Evolutionary conservation across 106 monocot genomes (phyloP), one percentile per base, ranked within the genome.

Genomic region (Apostasia ramifera): DNA sequence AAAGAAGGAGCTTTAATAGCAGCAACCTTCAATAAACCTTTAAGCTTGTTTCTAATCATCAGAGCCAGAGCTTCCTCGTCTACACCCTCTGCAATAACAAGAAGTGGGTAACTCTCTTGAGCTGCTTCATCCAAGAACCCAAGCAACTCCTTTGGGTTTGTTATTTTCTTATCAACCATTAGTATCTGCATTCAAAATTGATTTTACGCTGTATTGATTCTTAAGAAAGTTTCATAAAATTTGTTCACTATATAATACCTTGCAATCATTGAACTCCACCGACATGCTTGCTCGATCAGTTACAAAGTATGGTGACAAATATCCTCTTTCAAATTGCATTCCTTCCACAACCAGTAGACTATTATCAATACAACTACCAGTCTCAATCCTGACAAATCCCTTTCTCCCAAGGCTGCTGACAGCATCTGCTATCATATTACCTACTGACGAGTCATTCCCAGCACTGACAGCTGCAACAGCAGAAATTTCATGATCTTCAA

Each of bases 251-350:
- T 45, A 4, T 26, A 26, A 26, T 61, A 91, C 94, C 82, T 91
- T 91, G 74, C 88, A 70, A 71, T 91, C 74, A 15, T 74, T 77
- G 66, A 83, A 88, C 70, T 91, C 94, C 38, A 70, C 88, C 6
- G 75, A 71, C 91, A 75, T 88, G 63, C 83, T 85, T 59, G 58
- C 70, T 61, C 74, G 88, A 78, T 88, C 81, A 52, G 91, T 95
- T 46, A 88, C 78, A 67, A 95, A 88, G 69, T 88, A 88, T 45
- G 94, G 88, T 42, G 94, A 95, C 44, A 95, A 74, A 70, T 91
- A 95, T 55, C 95, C 95, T 66, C 88, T 83, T 53, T 95, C 88
- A 44, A 91, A 89, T 74, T 91, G 95, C 95, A 95, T 95, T 79
- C 95, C 95, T 80, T 91, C 82, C 39, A 85, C 78, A 65, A 82